Evolutionary conservation across 441 rosid species (phyloP).

Genomic region (Gossypium gossypioides): DNA sequence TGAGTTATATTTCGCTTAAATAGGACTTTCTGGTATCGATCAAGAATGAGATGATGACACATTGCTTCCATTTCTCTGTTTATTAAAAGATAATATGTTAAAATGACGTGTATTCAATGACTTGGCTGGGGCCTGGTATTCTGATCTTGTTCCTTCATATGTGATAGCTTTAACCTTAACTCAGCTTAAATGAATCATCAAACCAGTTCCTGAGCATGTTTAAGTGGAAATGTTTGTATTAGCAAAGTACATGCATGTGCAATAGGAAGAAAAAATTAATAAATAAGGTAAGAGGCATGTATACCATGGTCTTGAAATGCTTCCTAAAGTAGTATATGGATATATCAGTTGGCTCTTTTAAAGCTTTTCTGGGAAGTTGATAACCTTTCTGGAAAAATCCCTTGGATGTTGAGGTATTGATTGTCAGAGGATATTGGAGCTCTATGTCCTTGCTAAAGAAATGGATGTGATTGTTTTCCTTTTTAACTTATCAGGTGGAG

Average conservation of each 20-base stretch:
- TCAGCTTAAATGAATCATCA: neutral
- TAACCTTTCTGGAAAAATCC: neutral
- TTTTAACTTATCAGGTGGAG: constrained; percentile 47
- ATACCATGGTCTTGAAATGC: neutral
- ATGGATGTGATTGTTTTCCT: neutral
- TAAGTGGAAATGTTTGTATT: neutral
- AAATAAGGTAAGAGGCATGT: neutral
- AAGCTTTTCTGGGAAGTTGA: neutral
- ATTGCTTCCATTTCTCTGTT: neutral
- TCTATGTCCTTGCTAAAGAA: neutral
- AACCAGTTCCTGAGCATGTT: neutral
- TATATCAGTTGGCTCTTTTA: neutral
- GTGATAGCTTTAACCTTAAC: neutral
- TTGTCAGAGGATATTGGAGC: neutral
- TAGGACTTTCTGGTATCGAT: neutral
- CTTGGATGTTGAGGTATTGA: neutral
- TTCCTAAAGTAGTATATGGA: neutral
- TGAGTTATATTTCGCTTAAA: neutral
- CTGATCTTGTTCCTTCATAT: neutral
- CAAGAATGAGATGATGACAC: neutral
- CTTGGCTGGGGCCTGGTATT: neutral
- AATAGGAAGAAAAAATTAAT: neutral
- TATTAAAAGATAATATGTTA: neutral
- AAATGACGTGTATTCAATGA: neutral
- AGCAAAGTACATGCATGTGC: neutral